Percentiles rank a stretch among this genome's conserved stretches.
phyloP scores from a whole-genome alignment of 2,329 filamentous ascomycete genomes.

The Calonectria fujianensis region DNA sequence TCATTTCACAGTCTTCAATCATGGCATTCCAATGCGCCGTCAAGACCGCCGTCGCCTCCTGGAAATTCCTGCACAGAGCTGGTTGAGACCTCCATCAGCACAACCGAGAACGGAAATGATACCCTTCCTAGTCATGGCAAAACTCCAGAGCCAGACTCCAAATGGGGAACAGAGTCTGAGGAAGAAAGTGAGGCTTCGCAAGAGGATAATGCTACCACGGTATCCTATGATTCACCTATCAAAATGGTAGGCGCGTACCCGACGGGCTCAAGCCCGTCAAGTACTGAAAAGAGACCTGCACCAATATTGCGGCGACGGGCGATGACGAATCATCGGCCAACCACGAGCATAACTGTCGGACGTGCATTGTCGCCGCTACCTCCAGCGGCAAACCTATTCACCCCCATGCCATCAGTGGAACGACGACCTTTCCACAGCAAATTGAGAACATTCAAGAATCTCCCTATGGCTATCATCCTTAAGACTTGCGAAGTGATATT shows the following conservation, averaged over 20 bases:
- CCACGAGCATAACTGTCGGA: conserved; percentile 53
- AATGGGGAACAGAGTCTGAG: conserved; percentile 52
- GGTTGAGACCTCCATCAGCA: conserved; percentile 20
- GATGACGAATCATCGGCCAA: conserved; percentile 50
- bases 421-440: conserved; percentile 49
- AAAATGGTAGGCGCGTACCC: conserved; percentile 30
- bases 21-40: conserved; percentile 66
- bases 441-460: conserved; percentile 50
- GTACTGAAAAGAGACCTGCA: conserved; percentile 17
- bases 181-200: conserved; percentile 52
- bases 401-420: conserved; percentile 64
- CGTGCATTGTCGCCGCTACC: conserved; percentile 81
- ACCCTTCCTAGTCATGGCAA: conserved; percentile 33
- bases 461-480: conserved; percentile 77
- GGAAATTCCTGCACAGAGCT: conserved; percentile 58
- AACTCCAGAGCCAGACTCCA: conserved; percentile 42
- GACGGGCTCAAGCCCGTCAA: conserved; percentile 15
- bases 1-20: conserved; percentile 74
- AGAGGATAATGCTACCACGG: conserved; percentile 55
- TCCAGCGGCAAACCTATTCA: conserved; percentile 78
- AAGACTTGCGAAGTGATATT: conserved; percentile 87
- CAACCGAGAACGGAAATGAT: conserved; percentile 17
- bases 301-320: conserved; percentile 39
- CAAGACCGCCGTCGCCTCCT: conserved; percentile 65
- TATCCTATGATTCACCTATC: conserved; percentile 42